These are phyloP conservation scores for Cordyceps javanica DNA, from an alignment of 2,329 filamentous ascomycete species.

Conservation along the genomic window DNA sequence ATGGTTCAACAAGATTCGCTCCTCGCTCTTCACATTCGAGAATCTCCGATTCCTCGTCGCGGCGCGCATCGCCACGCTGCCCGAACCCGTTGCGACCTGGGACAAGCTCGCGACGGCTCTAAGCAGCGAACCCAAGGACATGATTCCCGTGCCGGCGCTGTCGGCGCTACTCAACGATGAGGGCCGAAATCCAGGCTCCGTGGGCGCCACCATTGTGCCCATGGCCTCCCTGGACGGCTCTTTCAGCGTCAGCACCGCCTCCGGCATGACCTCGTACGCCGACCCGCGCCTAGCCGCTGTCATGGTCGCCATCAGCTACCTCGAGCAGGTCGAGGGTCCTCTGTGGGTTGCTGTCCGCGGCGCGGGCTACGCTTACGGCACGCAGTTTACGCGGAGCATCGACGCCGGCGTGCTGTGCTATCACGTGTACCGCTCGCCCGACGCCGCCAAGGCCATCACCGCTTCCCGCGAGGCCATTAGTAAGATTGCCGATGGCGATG, in stretches of 20 bases:
- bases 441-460: conserved; percentile 77
- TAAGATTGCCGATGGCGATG: conserved; percentile 65
- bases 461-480: conserved; percentile 70
- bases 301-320: conserved; percentile 82
- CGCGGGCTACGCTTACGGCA: conserved; percentile 87
- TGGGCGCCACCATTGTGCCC: conserved; percentile 72
- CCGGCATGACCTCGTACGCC: conserved; percentile 67
- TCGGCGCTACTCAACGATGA: conserved; percentile 67
- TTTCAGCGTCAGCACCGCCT: conserved; percentile 70
- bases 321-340: conserved; percentile 89
- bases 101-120: conserved; percentile 40
- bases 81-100: conserved; percentile 74
- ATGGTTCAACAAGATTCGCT: conserved; percentile 71
- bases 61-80: conserved; percentile 68
- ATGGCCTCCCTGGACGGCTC: conserved; percentile 92
- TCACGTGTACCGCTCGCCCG: conserved; percentile 83
- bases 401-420: conserved; percentile 79
- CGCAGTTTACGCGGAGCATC: conserved; percentile 68
- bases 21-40: conserved; percentile 69
- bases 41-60: conserved; percentile 85
- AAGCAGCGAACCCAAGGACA: conserved; percentile 33
- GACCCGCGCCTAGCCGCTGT: conserved; percentile 77
- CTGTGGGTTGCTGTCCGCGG: conserved; percentile 92
- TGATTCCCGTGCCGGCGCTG: conserved; percentile 66
- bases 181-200: conserved; percentile 67